Evolutionary conservation across 768 basidiomycete genomes (phyloP), one percentile per base, ranked within the genome.

Genomic region (Lepiota subincarnata): DNA sequence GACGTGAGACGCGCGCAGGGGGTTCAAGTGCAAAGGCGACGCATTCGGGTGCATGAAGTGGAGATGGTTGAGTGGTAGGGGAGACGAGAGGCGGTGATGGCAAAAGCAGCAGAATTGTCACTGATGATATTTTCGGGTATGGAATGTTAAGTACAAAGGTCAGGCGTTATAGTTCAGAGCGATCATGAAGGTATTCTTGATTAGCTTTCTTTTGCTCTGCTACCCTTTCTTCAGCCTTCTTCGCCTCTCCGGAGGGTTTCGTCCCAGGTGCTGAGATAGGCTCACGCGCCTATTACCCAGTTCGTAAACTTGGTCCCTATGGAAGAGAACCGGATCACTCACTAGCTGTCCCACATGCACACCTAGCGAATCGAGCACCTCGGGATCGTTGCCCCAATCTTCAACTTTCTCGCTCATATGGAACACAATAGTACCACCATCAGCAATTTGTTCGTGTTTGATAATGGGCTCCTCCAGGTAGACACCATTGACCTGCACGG

Each of bases 381-480:
- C 58, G 4, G 52, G 59, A 45, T 64, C 63, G 43, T 70, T 70
- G 4, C 70, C 71, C 71, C 71, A 72, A 8, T 31, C 56, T 53
- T 70, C 62, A 3, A 69, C 50, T 24, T 62, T 65, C 4, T 69
- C 71, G 41, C 76, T 81, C 87, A 90, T 89, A 56, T 78, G 76
- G 59, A 88, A 90, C 39, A 69, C 70, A 19, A 89, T 65, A 6
- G 8, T 73, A 64, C 1, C 84, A 0, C 87, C 89, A 6, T 68
- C 58, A 4, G 66, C 68, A 20, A 89, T 78, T 49, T 87, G 73
- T n/a, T 74, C 74, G 55, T 91, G 89, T 11, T 50, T 66, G 34
- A 91, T 76, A 37, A 84, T 61, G 0, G 86, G 83, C 3, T 57
- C 60, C 0, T 64, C 60, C 10, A 81, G 62, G 8, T 48, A 34